Base-by-base conservation (phyloP, 176 grass and related monocot genomes). In the Raddia guianensis region DNA sequence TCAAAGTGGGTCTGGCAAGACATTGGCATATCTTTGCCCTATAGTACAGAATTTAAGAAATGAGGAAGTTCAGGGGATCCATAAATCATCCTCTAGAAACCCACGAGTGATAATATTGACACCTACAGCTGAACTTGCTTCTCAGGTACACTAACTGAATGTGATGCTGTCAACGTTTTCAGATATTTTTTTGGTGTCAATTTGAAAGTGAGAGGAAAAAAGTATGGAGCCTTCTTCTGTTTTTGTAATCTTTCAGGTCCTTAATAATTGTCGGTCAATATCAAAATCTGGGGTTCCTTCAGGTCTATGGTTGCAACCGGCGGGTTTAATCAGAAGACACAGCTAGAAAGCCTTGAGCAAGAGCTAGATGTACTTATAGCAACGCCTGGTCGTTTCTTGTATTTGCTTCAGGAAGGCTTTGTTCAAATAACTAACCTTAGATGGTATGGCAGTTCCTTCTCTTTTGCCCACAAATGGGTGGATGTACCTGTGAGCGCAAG, bases 1-100 rank as follows among this genome's bases (percentile, higher is more conserved):
- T 83, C 95, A 98, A 84, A 98, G 95, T 77, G 95, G 95, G 1
- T 98, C 95, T 80, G 88, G 95, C 32, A 98, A 98, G 86, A 98
- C 95, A 27, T 43, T 98, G 61, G 92, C 92, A 54, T 98, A 93
- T 83, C 90, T 95, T 62, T 91, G 83, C 45, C 95, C 95, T 49
- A 77, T 92, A 84, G 57, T 95, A 80, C 92, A 98, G 67, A 88
- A 87, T 40, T 65, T 95, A 61, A 93, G 86, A 66, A 91, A 89
- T 8, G 95, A 94, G 76, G 95, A 98, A 84, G 63, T 86, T 70
- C 78, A 83, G 72, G 83, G 85, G 33, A 61, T 89, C 58, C 80
- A 76, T 53, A 94, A 89, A 72, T 85, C 90, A 21, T 89, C 85
- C 12, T 83, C 92, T 47, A 82, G 81, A 74, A 91, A 91, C 35